Evolutionary conservation across 2,329 filamentous ascomycete species (phyloP), one percentile per base, ranked within the genome.

Genomic region (Diplodia intermedia): DNA sequence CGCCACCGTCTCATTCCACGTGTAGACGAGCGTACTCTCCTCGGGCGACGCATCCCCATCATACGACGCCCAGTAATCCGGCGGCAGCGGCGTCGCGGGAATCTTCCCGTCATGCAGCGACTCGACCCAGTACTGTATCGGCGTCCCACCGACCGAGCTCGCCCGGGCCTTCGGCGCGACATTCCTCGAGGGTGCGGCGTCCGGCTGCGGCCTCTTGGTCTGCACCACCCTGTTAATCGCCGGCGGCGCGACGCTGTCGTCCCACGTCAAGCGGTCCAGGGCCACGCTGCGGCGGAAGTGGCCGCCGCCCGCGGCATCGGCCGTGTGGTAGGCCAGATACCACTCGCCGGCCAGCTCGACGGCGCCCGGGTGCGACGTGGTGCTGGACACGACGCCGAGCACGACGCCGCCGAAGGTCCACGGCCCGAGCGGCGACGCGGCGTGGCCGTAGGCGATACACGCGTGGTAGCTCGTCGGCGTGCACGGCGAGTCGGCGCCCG

Each of bases 391-490:
- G 65, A 80, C 76, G 63, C 73, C 77, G 12, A 80, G 71, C 9
- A 79, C 70, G 14, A 80, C 72, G 6, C 72, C 75, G 1, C 71
- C 72, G 68, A 77, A 80, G 6, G 73, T 79, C 79, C 79, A 80
- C 3, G 77, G 78, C 31, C 79, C 78, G 1, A 78, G 73, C 4
- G 78, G 77, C 2, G 69, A 73, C 0, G 76, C 72, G 3, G 77
- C 75, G 0, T 77, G 79, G 12, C 78, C 79, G 60, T 80, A 79
- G 6, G 77, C 77, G 50, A 80, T 76, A 63, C 78, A 80, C 4
- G 79, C 79, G 66, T 80, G 78, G 69, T 79, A 80, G 12, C 75
- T 76, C 1, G 78, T 80, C 6, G 78, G 78, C 1, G 78, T 79
- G 71, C 78, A 80, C 1, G 78, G 78, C 1, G 78, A 80, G 66